Percentiles rank a stretch among this genome's conserved stretches.
phyloP scores from a whole-genome alignment of 164 flowering plant species.

The Kingdonia uniflora region DNA sequence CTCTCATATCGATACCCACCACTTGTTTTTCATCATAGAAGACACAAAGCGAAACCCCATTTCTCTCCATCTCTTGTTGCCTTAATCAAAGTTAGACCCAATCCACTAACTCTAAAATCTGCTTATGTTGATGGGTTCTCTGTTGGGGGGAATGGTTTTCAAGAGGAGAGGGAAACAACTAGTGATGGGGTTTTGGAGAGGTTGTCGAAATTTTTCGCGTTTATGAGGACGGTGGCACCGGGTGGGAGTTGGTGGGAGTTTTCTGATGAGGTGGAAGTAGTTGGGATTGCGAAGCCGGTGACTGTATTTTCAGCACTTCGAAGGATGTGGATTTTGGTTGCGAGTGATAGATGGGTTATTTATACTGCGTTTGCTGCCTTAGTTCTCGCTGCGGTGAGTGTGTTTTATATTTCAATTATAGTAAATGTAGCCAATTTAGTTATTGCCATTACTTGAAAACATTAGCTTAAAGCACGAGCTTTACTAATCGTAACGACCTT shows the following conservation, averaged over 20 bases:
- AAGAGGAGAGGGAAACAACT: slow-evolving; percentile 5
- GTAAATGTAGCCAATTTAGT: too few species aligned
- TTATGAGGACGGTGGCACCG: slow-evolving; percentile 38
- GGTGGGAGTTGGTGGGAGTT: slow-evolving; percentile 92
- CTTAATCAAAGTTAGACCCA: background rate
- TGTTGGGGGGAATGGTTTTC: slow-evolving; percentile 1
- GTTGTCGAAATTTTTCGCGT: slow-evolving; percentile 20
- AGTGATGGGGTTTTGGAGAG: slow-evolving; percentile 23
- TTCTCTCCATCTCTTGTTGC: slow-evolving; percentile 2
- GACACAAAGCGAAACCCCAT: slow-evolving; percentile 1
- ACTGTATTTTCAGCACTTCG: slow-evolving; percentile 53
- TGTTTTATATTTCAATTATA: background rate
- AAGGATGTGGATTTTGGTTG: slow-evolving; percentile 73
- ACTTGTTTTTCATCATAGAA: background rate
- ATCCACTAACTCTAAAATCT: slow-evolving; percentile 10
- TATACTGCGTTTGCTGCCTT: slow-evolving; percentile 57
- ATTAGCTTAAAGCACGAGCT: background rate
- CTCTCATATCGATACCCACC: background rate
- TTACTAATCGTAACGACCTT: too few species aligned
- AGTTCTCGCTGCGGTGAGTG: slow-evolving; percentile 58
- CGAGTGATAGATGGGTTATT: slow-evolving; percentile 70
- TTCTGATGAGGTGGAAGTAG: slow-evolving; percentile 26
- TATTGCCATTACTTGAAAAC: too few species aligned
- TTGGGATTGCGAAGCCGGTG: slow-evolving; percentile 43
- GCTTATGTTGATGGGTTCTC: slow-evolving; percentile 40